Percentiles rank a stretch among this genome's conserved stretches.
Conservation (phyloP, 257 asterid species). For the Rehmannia glutinosa region DNA sequence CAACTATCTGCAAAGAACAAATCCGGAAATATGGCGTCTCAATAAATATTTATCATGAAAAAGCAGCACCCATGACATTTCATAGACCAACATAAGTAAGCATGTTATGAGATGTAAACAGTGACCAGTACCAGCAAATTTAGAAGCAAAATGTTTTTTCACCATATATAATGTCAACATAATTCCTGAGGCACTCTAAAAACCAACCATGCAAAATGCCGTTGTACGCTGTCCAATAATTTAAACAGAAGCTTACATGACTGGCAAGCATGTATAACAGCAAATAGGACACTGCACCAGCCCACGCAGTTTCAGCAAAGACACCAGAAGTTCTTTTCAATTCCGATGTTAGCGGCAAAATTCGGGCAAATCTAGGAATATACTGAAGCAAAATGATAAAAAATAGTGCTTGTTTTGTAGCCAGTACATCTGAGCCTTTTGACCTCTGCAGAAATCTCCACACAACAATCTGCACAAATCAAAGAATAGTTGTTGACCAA, state of each 20-base stretch:
- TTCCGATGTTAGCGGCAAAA: conserved; percentile 82
- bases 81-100: background rate
- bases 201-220: background rate
- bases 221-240: conserved; percentile 2
- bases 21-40: background rate
- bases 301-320: conserved; percentile 99
- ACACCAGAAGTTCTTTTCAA: conserved; percentile 96
- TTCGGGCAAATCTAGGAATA: conserved; percentile 68
- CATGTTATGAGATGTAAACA: background rate
- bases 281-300: conserved; percentile 95
- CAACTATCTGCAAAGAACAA: conserved; percentile 72
- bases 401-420: conserved; percentile 82
- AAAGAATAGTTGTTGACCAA: too few relatives aligned
- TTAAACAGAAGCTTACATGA: conserved; percentile 64
- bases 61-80: background rate
- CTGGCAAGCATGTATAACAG: conserved; percentile 98
- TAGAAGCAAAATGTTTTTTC: background rate
- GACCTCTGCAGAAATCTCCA: conserved; percentile 90
- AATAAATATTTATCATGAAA: conserved; percentile 11
- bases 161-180: conserved; percentile 9
- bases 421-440: conserved; percentile 84
- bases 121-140: too few relatives aligned
- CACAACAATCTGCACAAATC: conserved; percentile 72
- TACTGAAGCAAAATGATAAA: conserved; percentile 83
- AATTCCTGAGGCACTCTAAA: too few relatives aligned